These are phyloP conservation scores for Colletotrichum sp. DNA, from an alignment of 2,329 filamentous ascomycete species.

Conservation along the genomic window DNA sequence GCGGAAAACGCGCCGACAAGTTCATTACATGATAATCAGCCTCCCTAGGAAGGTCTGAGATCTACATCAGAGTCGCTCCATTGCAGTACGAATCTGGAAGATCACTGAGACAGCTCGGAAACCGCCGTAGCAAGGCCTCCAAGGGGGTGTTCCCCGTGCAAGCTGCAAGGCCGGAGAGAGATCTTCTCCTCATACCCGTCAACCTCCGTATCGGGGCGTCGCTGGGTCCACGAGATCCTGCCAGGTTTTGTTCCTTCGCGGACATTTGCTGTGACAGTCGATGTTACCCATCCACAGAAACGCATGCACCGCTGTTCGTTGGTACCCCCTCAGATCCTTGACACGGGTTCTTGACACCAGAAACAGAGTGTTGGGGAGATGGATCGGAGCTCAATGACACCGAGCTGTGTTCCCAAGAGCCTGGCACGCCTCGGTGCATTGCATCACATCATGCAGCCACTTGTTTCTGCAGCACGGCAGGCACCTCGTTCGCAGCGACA, in stretches of 20 bases:
- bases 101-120: not conserved
- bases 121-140: not conserved
- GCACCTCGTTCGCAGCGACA: not conserved
- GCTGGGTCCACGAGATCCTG: not conserved
- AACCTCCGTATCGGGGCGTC: not conserved
- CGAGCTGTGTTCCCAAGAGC: not conserved
- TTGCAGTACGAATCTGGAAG: not conserved
- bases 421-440: not conserved
- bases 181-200: not conserved
- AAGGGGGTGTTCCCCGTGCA: not conserved
- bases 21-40: not conserved
- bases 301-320: not conserved
- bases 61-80: not conserved
- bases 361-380: not conserved
- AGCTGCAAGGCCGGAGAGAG: not conserved
- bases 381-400: not conserved
- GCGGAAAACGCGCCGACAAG: not conserved
- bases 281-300: not conserved
- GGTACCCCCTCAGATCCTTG: not conserved
- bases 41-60: not conserved
- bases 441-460: conserved; percentile 4
- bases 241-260: not conserved
- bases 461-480: not conserved
- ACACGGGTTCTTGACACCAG: not conserved
- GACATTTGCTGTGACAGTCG: not conserved